Percentiles rank a stretch among this genome's conserved stretches.
phyloP scores from a whole-genome alignment of 805 yeast species.

The Lipomyces kockii region DNA sequence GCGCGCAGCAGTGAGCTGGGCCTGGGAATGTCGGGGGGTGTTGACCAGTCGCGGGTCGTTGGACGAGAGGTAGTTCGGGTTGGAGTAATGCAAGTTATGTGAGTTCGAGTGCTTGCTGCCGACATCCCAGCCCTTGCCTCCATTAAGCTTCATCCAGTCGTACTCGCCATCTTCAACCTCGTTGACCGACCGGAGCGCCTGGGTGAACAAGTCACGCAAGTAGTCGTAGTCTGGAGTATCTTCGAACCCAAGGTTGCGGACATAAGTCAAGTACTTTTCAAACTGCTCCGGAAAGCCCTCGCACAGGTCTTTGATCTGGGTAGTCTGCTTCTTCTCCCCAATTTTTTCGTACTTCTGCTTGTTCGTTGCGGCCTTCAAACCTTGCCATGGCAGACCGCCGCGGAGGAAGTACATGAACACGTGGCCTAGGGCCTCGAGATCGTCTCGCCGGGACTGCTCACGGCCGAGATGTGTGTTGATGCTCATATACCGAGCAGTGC shows the following conservation, averaged over 20 bases:
- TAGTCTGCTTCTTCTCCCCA: constrained; percentile 92
- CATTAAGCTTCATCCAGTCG: constrained; percentile 97
- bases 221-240: constrained; percentile 94
- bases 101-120: constrained; percentile 44
- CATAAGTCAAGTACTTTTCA: constrained; percentile 87
- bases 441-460: constrained; percentile 96
- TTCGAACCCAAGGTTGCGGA: constrained; percentile 87
- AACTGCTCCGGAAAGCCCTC: constrained; percentile 90
- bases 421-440: constrained; percentile 94
- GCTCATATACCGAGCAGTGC: constrained; percentile 98
- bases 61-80: constrained; percentile 36
- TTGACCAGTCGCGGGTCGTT: constrained; percentile 35
- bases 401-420: constrained; percentile 93
- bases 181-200: constrained; percentile 73
- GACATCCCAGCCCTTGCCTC: constrained; percentile 96
- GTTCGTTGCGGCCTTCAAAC: constrained; percentile 96
- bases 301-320: constrained; percentile 83
- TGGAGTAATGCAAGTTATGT: constrained; percentile 35
- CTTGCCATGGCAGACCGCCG: constrained; percentile 98
- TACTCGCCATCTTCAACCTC: constrained; percentile 83
- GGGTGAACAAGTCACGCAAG: constrained; percentile 74
- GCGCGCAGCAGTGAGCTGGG: constrained; percentile 44
- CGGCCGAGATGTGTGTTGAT: constrained; percentile 97
- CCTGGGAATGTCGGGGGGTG: constrained; percentile 39
- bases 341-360: constrained; percentile 97